Base-by-base conservation (phyloP, 352 stramenopile species). In the Chrysophaeum taylorii region DNA sequence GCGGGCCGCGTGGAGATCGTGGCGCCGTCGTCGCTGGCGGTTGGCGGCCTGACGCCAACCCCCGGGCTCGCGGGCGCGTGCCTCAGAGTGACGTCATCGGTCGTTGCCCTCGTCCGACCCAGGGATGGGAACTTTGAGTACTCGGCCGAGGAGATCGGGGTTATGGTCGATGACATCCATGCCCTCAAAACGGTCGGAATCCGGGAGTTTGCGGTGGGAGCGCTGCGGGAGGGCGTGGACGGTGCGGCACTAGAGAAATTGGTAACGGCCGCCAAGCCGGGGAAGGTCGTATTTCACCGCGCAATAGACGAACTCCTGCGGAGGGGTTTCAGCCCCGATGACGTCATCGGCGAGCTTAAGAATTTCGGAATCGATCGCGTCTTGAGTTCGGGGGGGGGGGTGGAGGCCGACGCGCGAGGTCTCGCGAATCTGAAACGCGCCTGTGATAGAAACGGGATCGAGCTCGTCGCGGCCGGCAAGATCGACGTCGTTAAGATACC, bases 61-160 rank as follows among this genome's bases (percentile, higher is more conserved):
- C 33, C 35, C 14, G 31, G 14, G 5, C 27, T 45, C 14, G 57
- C 25, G 27, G 2, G 7, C 5, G 7, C 4, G 52, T 16, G 27
- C 27, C 52, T 63, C 4, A 33, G 27, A 15, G n/a, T 25, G 45
- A 4, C 45, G 7, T 4, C 12, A 16, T 5, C 36, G 12, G 33
- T 66, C 36, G 57, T 66, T 2, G 57, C 35, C 31, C 7, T 66
- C 5, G 33, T 66, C 14, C 57, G 57, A 9, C 2, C 12, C 1
- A 31, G 57, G 16, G 7, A 36, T 36, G 57, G 57, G 33, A n/a
- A 66, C 36, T 66, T 66, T n/a, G 35, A 33, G 16, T 66, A 66
- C 36, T 27, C 1, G 2, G 2, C 2, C 33, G 57, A 25, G 14
- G 57, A 66, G 57, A 23, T 66, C 12, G 33, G 33, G 5, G 57